Evolutionary conservation across 2,329 filamentous ascomycete species (phyloP).

Genomic region (Pseudogymnoascus sp.): DNA sequence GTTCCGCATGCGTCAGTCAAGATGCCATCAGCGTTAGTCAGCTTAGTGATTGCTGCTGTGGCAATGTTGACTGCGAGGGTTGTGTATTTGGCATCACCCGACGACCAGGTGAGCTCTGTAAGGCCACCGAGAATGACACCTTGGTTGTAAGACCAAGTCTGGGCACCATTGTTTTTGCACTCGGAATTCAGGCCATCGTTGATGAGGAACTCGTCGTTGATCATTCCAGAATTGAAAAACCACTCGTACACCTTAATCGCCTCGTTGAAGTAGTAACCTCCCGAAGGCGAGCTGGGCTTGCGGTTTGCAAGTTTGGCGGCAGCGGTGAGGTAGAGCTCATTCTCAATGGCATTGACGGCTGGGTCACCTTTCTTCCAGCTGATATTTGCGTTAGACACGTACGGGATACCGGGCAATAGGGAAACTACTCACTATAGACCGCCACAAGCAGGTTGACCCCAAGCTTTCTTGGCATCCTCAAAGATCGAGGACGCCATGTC

Average conservation of each 20-base stretch:
- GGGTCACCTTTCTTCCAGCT: slow-evolving; percentile 46
- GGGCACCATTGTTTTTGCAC: slow-evolving; percentile 42
- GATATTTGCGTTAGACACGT: slow-evolving; percentile 10
- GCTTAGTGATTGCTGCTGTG: slow-evolving; percentile 40
- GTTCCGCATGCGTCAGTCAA: slow-evolving; percentile 50
- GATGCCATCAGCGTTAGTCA: slow-evolving; percentile 40
- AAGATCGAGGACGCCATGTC: slow-evolving; percentile 47
- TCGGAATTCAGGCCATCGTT: slow-evolving; percentile 45
- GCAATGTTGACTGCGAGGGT: slow-evolving; percentile 48
- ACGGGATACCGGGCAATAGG: neutral
- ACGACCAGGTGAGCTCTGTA: slow-evolving; percentile 49
- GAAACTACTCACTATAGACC: slow-evolving; percentile 38
- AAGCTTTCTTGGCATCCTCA: slow-evolving; percentile 47
- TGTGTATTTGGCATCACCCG: slow-evolving; percentile 33
- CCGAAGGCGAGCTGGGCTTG: slow-evolving; percentile 41
- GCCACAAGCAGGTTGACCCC: slow-evolving; percentile 43
- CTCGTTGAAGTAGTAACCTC: slow-evolving; percentile 50
- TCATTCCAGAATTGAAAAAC: slow-evolving; percentile 42
- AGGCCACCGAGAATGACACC: slow-evolving; percentile 54
- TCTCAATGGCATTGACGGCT: slow-evolving; percentile 50
- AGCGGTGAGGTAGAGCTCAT: slow-evolving; percentile 48
- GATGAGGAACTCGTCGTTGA: slow-evolving; percentile 41
- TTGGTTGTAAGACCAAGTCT: slow-evolving; percentile 51
- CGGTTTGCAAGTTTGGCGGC: slow-evolving; percentile 50
- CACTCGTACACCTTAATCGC: slow-evolving; percentile 44